These are phyloP conservation scores for Tardiomyces depauwii DNA, from an alignment of 1,139 yeast genomes.

Conservation along the genomic window DNA sequence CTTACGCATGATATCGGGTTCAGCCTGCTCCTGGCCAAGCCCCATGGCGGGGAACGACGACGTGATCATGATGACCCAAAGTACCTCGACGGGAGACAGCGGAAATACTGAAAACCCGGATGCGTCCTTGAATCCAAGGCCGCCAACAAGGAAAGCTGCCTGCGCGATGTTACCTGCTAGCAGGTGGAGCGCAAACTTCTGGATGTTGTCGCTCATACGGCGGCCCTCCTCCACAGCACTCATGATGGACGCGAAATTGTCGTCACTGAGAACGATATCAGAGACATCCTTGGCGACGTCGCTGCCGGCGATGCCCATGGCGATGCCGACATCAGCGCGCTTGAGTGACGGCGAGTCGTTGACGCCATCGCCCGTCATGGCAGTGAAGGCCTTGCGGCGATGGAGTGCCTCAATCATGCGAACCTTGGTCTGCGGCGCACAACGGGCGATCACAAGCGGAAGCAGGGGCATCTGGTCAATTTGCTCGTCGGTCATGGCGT, in stretches of 20 bases:
- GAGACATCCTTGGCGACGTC: slow-evolving; percentile 78
- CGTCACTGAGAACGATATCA: slow-evolving; percentile 64
- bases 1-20: slow-evolving; percentile 51
- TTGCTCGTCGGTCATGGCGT: slow-evolving; percentile 47
- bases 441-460: slow-evolving; percentile 73
- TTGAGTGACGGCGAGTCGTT: slow-evolving; percentile 76
- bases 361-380: slow-evolving; percentile 87
- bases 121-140: slow-evolving; percentile 55
- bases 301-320: slow-evolving; percentile 77
- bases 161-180: slow-evolving; percentile 74
- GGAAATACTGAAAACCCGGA: slow-evolving; percentile 61
- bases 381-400: slow-evolving; percentile 57
- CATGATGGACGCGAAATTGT: slow-evolving; percentile 65
- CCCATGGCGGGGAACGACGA: slow-evolving; percentile 85
- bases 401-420: slow-evolving; percentile 77
- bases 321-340: slow-evolving; percentile 75
- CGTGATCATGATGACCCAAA: slow-evolving; percentile 71
- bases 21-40: slow-evolving; percentile 61
- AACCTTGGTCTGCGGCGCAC: slow-evolving; percentile 80
- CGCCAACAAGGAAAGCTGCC: slow-evolving; percentile 59
- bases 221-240: slow-evolving; percentile 78
- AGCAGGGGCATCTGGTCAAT: slow-evolving; percentile 59
- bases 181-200: slow-evolving; percentile 70
- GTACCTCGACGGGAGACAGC: slow-evolving; percentile 65
- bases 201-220: slow-evolving; percentile 71